Conservation (phyloP, 176 grass and related monocot species). For the Leersia perrieri region DNA sequence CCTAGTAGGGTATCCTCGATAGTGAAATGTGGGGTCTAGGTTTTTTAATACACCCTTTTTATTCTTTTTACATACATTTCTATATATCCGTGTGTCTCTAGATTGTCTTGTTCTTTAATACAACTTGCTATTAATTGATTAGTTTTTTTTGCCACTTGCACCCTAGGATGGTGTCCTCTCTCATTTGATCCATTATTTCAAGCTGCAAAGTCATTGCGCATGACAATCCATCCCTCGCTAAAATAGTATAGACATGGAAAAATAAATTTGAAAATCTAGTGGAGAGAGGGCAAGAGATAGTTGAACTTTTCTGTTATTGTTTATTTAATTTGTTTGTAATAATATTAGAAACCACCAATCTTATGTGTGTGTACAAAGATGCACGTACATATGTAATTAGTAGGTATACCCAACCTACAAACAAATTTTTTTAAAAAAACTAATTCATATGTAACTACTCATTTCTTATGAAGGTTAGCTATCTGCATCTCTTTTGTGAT, state of each 20-base stretch:
- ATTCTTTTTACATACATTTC: constrained; percentile 18
- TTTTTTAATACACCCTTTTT: background rate
- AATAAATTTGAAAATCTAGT: background rate
- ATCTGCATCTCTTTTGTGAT: background rate
- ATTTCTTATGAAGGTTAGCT: background rate
- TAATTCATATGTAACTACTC: background rate
- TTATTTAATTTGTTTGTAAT: background rate
- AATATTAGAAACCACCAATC: background rate
- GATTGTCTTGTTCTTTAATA: constrained; percentile 8
- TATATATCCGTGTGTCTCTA: constrained; percentile 14
- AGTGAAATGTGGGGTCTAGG: background rate
- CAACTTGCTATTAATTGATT: constrained; percentile 7
- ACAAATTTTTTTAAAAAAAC: background rate
- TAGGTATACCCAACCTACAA: background rate
- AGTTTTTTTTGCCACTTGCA: constrained; percentile 21
- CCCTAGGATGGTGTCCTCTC: background rate
- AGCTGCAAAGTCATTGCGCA: background rate
- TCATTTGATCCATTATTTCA: background rate
- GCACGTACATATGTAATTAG: background rate
- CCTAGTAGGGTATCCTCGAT: background rate
- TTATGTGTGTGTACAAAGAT: background rate
- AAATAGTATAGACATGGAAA: background rate
- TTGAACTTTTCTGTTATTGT: background rate
- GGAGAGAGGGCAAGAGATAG: background rate
- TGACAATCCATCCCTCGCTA: background rate